Conservation (phyloP, 352 stramenopile genomes). For the Phytophthora idaei region DNA sequence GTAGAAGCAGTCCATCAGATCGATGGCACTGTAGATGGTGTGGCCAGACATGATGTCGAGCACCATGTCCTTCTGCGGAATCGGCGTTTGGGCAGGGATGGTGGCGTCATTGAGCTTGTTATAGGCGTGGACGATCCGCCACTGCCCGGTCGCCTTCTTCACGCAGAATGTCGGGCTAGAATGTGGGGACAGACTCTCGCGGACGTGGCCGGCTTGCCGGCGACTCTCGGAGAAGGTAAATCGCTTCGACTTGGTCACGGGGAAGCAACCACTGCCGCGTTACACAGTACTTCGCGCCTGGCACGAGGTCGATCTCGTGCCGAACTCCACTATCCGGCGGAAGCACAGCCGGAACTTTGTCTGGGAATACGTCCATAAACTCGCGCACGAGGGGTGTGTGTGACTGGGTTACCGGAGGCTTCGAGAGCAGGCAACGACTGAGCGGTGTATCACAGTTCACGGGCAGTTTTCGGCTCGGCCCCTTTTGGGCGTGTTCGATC, state of each 20-base stretch:
- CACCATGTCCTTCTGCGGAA: constrained; percentile 5
- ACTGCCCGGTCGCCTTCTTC: neutral
- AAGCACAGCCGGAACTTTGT: too few relatives aligned
- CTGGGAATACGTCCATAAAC: too few relatives aligned
- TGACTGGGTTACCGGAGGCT: too few relatives aligned
- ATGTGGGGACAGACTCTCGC: neutral
- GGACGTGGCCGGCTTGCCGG: neutral
- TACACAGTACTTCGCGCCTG: neutral
- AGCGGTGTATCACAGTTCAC: too few relatives aligned
- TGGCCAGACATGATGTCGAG: neutral
- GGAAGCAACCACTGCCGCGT: too few relatives aligned
- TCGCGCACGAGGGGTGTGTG: too few relatives aligned
- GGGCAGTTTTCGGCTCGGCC: too few relatives aligned
- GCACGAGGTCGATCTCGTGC: too few relatives aligned
- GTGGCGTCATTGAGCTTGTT: neutral
- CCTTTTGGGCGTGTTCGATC: too few relatives aligned
- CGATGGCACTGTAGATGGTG: constrained; percentile 7
- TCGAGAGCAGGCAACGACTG: too few relatives aligned
- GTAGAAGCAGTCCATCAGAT: constrained; percentile 14
- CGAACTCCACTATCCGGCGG: too few relatives aligned
- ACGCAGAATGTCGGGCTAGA: neutral
- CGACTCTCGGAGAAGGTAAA: neutral
- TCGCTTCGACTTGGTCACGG: neutral
- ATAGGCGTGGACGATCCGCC: neutral
- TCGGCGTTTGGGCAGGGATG: neutral